These are phyloP conservation scores for Tricholoma hemisulphureum DNA, from an alignment of 768 basidiomycete species.

Conservation along the genomic window DNA sequence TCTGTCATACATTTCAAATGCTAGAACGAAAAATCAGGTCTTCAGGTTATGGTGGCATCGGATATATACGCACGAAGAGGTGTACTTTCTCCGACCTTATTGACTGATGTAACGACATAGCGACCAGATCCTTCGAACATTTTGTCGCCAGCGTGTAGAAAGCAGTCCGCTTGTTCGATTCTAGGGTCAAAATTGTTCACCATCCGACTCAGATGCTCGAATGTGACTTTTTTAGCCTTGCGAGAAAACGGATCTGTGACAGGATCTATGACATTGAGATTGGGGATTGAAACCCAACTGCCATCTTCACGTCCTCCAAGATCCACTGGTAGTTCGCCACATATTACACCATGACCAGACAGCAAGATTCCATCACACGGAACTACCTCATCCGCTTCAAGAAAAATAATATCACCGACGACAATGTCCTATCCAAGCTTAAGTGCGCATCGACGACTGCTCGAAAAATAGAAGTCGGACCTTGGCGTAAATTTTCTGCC, in stretches of 20 bases:
- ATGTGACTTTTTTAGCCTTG: background rate
- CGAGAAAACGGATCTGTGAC: too few species aligned
- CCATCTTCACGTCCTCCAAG: too few species aligned
- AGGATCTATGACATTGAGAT: too few species aligned
- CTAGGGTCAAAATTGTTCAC: background rate
- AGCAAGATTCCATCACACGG: too few species aligned
- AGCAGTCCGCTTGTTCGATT: background rate
- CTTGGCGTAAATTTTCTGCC: too few species aligned
- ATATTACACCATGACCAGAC: too few species aligned
- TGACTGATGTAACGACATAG: background rate
- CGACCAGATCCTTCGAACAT: background rate
- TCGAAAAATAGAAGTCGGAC: too few species aligned
- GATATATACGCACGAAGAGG: background rate
- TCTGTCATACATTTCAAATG: too few species aligned
- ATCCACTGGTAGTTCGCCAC: too few species aligned
- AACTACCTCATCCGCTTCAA: background rate
- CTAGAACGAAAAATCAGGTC: too few species aligned
- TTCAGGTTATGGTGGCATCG: too few species aligned
- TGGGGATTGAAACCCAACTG: too few species aligned
- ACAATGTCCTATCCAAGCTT: background rate
- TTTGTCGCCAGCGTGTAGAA: background rate
- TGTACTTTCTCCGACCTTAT: background rate
- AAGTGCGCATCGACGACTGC: background rate
- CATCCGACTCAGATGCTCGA: background rate
- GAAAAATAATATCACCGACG: background rate